Evolutionary conservation across 192 early-diverging fungal genomes (phyloP), one percentile per base, ranked within the genome.

Genomic region (Coemansia sp.): DNA sequence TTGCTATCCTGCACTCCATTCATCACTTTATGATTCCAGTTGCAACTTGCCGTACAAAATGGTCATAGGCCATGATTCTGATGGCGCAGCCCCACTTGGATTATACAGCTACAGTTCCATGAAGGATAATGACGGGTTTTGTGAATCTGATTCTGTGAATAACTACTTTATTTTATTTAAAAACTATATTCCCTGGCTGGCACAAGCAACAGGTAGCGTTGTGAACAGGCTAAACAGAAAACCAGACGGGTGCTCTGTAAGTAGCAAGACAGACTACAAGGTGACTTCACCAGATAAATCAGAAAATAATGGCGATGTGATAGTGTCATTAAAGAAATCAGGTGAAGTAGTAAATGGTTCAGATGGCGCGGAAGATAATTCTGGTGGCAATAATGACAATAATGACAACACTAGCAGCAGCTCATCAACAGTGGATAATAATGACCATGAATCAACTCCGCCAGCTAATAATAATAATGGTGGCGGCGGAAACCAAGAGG

Each of bases 131-230:
- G 49, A 51, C 49, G 31, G n/a, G 6, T 52, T 60, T 18, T 60
- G 58, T 18, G 40, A 47, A 3, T 51, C 44, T 5, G 49, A 18
- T 5, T 25, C 48, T 6, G 28, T 29, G 3, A 50, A 19, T 28
- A 50, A 11, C 48, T 50, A 50, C 27, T 50, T 25, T 18, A 50
- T 50, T 50, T 28, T 50, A 28, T 50, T 50, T 18, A 50, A 50
- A 50, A 60, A 60, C 32, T 60, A 51, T 29, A 60, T 60, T 28
- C 58, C 58, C 5, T 60, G 58, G 58, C 33, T 27, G 0, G 49
- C 50, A 4, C 18, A 38, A n/a, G 49, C 19, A 23, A 40, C 35
- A n/a, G 23, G 45, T 19, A 16, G 23, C 2, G 25, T 12, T 16
- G 48, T 23, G 22, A 32, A 32, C 21, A 21, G 19, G 24, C 31